Evolutionary conservation across 1,139 yeast genomes (phyloP).

Genomic region (Ogataea hybrid): DNA sequence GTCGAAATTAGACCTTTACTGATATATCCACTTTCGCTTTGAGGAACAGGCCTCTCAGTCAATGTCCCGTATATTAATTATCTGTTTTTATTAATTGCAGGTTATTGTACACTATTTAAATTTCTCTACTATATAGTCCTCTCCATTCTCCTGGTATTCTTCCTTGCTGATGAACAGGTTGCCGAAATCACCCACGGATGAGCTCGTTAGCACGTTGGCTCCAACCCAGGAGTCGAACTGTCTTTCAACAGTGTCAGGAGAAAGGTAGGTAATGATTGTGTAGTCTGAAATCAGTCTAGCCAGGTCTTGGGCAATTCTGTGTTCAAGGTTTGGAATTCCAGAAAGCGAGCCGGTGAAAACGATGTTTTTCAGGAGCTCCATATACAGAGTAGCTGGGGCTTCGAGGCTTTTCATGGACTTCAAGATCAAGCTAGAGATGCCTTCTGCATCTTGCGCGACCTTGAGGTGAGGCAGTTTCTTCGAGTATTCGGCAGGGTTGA

Average conservation of each 20-base stretch:
- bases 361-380: slow-evolving; percentile 50
- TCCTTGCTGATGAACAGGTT: slow-evolving; percentile 53
- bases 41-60: too few species aligned
- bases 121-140: slow-evolving; percentile 53
- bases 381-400: slow-evolving; percentile 37
- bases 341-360: slow-evolving; percentile 69
- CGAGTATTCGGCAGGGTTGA: slow-evolving; percentile 49
- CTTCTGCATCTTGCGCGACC: slow-evolving; percentile 39
- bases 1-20: too few species aligned
- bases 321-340: slow-evolving; percentile 57
- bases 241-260: slow-evolving; percentile 43
- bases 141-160: slow-evolving; percentile 62
- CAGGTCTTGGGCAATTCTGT: slow-evolving; percentile 59
- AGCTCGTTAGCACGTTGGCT: slow-evolving; percentile 59
- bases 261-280: slow-evolving; percentile 38
- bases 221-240: slow-evolving; percentile 64
- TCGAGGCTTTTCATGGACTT: slow-evolving; percentile 43
- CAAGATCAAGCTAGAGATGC: slow-evolving; percentile 45
- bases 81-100: neutral
- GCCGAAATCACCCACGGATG: slow-evolving; percentile 42
- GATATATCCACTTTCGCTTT: too few species aligned
- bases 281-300: slow-evolving; percentile 53
- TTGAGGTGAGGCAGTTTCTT: slow-evolving; percentile 25
- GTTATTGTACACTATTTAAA: slow-evolving; percentile 40
- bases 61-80: neutral